Conservation (phyloP, 495 filamentous ascomycete genomes). For the Hyphodiscus hymeniophilus region DNA sequence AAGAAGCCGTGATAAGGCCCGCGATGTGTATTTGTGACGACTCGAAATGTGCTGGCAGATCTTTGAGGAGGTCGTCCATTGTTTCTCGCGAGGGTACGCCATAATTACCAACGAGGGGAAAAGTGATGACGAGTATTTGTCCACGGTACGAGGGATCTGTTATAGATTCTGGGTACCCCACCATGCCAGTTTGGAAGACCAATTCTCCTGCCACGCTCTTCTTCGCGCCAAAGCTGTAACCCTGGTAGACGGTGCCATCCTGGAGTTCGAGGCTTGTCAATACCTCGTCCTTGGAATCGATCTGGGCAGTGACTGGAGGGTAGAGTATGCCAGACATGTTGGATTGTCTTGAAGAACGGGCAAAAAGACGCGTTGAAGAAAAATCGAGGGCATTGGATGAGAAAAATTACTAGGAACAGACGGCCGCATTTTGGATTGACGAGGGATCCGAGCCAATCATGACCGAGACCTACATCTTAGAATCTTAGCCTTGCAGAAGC, state of each 20-base stretch:
- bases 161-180: constrained; percentile 93
- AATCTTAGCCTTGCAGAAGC: too few relatives aligned
- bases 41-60: constrained; percentile 87
- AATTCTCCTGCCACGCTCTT: constrained; percentile 91
- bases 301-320: constrained; percentile 46
- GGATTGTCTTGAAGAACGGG: constrained; percentile 5
- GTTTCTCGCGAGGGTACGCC: constrained; percentile 82
- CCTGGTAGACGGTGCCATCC: constrained; percentile 81
- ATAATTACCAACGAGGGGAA: constrained; percentile 89
- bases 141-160: constrained; percentile 91
- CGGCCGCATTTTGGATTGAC: too few relatives aligned
- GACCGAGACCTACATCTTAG: too few relatives aligned
- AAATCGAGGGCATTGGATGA: too few relatives aligned
- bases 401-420: too few relatives aligned
- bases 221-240: constrained; percentile 88
- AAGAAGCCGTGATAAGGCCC: constrained; percentile 80
- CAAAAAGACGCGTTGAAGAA: neutral
- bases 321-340: constrained; percentile 36
- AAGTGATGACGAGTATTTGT: constrained; percentile 86
- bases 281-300: constrained; percentile 39
- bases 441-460: too few relatives aligned
- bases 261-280: constrained; percentile 79
- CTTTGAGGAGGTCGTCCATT: constrained; percentile 70
- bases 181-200: constrained; percentile 99
- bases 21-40: constrained; percentile 85